Conservation (phyloP, 2,329 filamentous ascomycete species). For the Cucurbitaria berberidis region DNA sequence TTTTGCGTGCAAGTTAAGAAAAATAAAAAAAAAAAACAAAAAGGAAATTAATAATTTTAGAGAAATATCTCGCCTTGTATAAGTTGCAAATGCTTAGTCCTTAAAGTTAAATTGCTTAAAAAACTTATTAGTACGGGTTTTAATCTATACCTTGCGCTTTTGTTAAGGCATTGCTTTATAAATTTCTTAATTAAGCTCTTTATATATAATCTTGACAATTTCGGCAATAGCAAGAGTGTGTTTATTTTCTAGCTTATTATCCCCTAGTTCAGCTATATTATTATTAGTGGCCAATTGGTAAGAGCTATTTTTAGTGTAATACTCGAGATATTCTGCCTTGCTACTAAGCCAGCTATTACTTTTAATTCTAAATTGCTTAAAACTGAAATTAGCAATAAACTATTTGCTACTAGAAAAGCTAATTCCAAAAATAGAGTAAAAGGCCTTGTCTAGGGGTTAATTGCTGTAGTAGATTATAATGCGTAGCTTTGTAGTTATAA, state of each 20-base stretch:
- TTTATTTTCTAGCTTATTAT: neutral
- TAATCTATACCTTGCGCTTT: neutral
- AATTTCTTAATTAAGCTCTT: neutral
- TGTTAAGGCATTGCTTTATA: neutral
- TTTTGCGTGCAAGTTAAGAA: too few species aligned
- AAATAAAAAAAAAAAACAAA: too few species aligned
- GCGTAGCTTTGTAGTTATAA: neutral
- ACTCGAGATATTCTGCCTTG: neutral
- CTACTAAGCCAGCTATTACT: neutral
- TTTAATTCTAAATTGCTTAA: slow-evolving; percentile 5
- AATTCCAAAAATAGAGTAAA: slow-evolving; percentile 3
- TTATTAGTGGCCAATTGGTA: neutral
- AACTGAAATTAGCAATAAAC: slow-evolving; percentile 7
- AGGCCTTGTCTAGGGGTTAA: neutral
- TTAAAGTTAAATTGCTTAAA: neutral
- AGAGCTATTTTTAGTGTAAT: neutral
- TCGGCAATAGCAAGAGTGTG: neutral
- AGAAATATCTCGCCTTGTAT: neutral
- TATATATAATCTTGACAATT: neutral
- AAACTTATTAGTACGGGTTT: neutral
- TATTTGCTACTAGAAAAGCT: neutral
- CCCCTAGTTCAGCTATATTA: neutral
- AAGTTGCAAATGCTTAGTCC: neutral
- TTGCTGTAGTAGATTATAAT: neutral
- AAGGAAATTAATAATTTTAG: too few species aligned